Base-by-base conservation (phyloP, 176 grass and related monocot genomes). In the Puya raimondii region DNA sequence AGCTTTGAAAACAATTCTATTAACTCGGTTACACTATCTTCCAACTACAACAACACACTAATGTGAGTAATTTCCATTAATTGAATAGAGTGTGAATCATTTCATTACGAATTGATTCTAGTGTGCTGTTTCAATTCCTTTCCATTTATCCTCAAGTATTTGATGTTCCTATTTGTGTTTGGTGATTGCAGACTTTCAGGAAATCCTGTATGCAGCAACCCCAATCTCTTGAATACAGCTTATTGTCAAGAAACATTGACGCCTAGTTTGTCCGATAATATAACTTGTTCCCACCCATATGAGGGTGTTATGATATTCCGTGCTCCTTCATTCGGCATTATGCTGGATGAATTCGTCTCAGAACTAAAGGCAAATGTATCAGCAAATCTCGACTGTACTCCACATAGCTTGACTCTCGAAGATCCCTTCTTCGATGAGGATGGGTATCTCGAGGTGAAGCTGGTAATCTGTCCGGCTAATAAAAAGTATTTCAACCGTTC, bases 1-100 rank as follows among this genome's bases (percentile, higher is more conserved):
- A 85, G 86, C 51, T 11, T 96, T 12, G 68, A 21, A 73, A 71
- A 85, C 71, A 96, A 96, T 64, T 42, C 59, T 67, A 71, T 96
- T 27, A 33, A 47, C 5, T 87, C 79, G 48, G 3, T 89, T 69
- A 67, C 23, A 54, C 25, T 83, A 63, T 83, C 75, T 64, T 48
- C 66, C 76, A 51, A 12, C 76, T 69, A 79, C 29, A 67, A 48
- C 3, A 22, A 26, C 72, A 53, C 1, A 56, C 23, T 96, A 23
- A 80, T 13, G 88, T 96, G 74, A 11, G 73, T 80, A 33, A 9
- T 42, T 42, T 42, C 33, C 33, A 42, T 42, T 42, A 42, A 42
- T 42, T 42, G 33, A 42, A 0, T 42, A 42, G 33, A 42, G 4
- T 42, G 33, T 42, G 33, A 42, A 42, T 42, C 33, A 42, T 42